Conservation (phyloP, 345 rosid genomes). For the Brassica nigra region DNA sequence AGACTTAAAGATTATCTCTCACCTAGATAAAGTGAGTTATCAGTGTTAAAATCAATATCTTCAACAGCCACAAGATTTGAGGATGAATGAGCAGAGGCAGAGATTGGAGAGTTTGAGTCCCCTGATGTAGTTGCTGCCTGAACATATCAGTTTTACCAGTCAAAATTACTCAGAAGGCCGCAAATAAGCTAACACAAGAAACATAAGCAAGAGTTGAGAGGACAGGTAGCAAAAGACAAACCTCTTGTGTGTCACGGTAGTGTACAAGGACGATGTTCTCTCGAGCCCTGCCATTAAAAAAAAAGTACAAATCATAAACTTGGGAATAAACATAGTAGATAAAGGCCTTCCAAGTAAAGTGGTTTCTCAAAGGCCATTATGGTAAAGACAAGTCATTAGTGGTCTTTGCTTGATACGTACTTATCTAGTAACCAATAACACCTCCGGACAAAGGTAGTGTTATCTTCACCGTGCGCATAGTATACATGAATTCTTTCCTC, state of each 20-base stretch:
- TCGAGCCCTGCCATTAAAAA: conserved; percentile 50
- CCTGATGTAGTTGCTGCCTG: conserved; percentile 77
- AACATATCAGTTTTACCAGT: conserved; percentile 40
- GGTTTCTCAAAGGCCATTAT: conserved; percentile 1
- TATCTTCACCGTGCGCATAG: conserved; percentile 95
- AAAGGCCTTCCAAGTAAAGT: conserved; percentile 4
- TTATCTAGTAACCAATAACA: conserved; percentile 99
- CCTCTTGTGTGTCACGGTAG: conserved; percentile 98
- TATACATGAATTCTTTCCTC: conserved; percentile 99
- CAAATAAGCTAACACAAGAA: conserved; percentile 10
- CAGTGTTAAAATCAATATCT: conserved; percentile 65
- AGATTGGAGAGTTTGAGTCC: conserved; percentile 78
- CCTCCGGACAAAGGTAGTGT: conserved; percentile 91
- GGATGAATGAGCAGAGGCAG: conserved; percentile 66
- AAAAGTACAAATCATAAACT: background rate
- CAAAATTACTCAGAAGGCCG: conserved; percentile 1
- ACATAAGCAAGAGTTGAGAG: conserved; percentile 8
- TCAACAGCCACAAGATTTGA: conserved; percentile 51
- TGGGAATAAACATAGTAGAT: conserved; percentile 1
- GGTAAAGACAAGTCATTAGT: conserved; percentile 8
- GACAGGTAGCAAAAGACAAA: conserved; percentile 40
- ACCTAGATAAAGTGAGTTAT: conserved; percentile 43
- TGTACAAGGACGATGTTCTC: conserved; percentile 98
- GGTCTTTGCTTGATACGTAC: conserved; percentile 53
- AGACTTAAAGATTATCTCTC: conserved; percentile 32